Evolutionary conservation across 1,284 basidiomycete genomes (phyloP), one percentile per base, ranked within the genome.

Genomic region (Heterobasidion annosum): DNA sequence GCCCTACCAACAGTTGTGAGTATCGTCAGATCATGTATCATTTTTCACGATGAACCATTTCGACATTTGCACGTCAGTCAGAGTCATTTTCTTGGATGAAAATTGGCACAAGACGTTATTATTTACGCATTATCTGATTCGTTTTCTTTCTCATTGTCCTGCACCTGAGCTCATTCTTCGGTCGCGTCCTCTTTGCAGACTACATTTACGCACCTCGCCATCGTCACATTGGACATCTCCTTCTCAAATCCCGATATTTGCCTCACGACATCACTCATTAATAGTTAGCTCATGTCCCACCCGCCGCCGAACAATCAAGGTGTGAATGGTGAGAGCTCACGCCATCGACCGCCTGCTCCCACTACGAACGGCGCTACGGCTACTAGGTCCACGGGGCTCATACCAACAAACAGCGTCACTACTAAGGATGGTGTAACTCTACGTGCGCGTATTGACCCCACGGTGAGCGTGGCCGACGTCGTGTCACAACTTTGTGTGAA

Each of bases 361-460:
- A 58, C 69, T 12, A 60, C 68, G 43, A 81, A 79, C 65, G 77
- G 74, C 49, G 56, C 70, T 18, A 51, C 63, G 52, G 8, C 67
- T 64, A 50, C 58, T 62, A 61, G 69, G 70, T 58, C 73, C 70
- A 58, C 64, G 68, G 58, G 64, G 53, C 73, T 90, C 32, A 78
- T 90, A 2, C 88, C 89, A 10, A 91, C 89, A 7, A 91, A 91
- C 68, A 86, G 77, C 55, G 88, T 91, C 51, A 83, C 85, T 3
- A 88, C 85, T 15, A 83, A 85, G 12, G 80, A 77, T 56, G 83
- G 88, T 32, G 86, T 85, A 35, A 61, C 82, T 48, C 88, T 91
- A 18, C 83, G 87, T 57, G 83, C 85, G 8, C 81, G 89, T 55
- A 91, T 91, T 57, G 88, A 91, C 64, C 85, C 87, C 9, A 84